phyloP scores from a whole-genome alignment of 306 rosid species.

The Lagenaria siceraria region DNA sequence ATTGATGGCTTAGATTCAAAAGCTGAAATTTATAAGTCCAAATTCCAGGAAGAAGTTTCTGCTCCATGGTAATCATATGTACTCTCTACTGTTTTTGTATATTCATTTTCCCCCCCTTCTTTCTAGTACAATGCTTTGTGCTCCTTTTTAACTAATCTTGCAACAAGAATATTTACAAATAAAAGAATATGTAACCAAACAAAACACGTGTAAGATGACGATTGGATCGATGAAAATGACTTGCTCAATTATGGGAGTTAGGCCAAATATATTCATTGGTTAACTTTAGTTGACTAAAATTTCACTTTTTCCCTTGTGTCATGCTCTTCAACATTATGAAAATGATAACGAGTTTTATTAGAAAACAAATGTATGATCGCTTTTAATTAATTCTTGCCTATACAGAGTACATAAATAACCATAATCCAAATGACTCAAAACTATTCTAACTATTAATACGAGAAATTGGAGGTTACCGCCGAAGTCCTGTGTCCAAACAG shows the following conservation, averaged over 20 bases:
- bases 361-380: too few species aligned
- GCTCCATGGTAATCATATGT: slow-evolving; percentile 44
- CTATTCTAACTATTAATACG: too few species aligned
- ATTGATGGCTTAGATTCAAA: slow-evolving; percentile 42
- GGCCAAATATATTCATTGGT: not conserved
- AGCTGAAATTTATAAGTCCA: slow-evolving; percentile 33
- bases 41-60: slow-evolving; percentile 38
- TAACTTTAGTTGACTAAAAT: too few species aligned
- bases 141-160: not conserved
- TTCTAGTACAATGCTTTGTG: not conserved
- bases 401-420: too few species aligned
- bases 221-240: not conserved
- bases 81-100: not conserved
- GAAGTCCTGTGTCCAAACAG: too few species aligned
- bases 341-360: too few species aligned
- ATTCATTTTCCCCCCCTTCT: too few species aligned
- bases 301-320: too few species aligned
- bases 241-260: not conserved
- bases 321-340: too few species aligned
- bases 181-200: not conserved
- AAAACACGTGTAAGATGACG: not conserved
- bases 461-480: too few species aligned
- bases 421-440: too few species aligned
- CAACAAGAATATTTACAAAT: not conserved
- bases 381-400: too few species aligned